These are phyloP conservation scores for Ogataea thermomethanolica DNA, from an alignment of 805 yeast species.

Conservation along the genomic window DNA sequence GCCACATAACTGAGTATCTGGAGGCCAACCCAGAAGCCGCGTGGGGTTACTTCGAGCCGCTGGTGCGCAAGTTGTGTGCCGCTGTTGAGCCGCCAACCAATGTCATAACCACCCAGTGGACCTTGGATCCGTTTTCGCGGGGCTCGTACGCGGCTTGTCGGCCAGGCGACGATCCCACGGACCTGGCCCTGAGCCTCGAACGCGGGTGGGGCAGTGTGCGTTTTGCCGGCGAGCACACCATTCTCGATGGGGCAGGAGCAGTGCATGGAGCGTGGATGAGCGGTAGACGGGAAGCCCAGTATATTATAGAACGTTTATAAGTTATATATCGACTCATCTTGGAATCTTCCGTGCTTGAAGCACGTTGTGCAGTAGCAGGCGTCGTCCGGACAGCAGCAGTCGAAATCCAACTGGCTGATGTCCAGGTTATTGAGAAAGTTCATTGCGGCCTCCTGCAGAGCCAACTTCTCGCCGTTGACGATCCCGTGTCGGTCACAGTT, in stretches of 20 bases:
- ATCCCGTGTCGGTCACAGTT: slow-evolving; percentile 35
- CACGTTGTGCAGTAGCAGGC: slow-evolving; percentile 31
- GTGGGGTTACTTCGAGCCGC: slow-evolving; percentile 59
- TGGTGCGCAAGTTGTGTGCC: slow-evolving; percentile 29
- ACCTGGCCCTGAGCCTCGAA: slow-evolving; percentile 55
- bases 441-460: slow-evolving; percentile 21
- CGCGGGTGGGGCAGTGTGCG: slow-evolving; percentile 59
- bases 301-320: slow-evolving; percentile 22
- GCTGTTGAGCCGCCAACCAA: slow-evolving; percentile 35
- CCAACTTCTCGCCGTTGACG: slow-evolving; percentile 24
- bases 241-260: slow-evolving; percentile 84
- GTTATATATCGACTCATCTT: slow-evolving; percentile 11
- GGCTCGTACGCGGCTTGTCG: slow-evolving; percentile 80
- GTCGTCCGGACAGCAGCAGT: slow-evolving; percentile 33
- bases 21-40: slow-evolving; percentile 49
- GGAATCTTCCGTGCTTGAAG: slow-evolving; percentile 31
- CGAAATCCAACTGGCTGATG: slow-evolving; percentile 23
- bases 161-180: slow-evolving; percentile 68
- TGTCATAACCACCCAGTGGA: slow-evolving; percentile 66
- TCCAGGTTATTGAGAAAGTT: slow-evolving; percentile 23
- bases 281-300: slow-evolving; percentile 39
- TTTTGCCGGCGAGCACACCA: slow-evolving; percentile 92
- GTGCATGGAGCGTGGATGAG: slow-evolving; percentile 88
- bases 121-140: slow-evolving; percentile 67
- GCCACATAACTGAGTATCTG: slow-evolving; percentile 63